Conservation (phyloP, 495 filamentous ascomycete species). For the Parmelia sp. region DNA sequence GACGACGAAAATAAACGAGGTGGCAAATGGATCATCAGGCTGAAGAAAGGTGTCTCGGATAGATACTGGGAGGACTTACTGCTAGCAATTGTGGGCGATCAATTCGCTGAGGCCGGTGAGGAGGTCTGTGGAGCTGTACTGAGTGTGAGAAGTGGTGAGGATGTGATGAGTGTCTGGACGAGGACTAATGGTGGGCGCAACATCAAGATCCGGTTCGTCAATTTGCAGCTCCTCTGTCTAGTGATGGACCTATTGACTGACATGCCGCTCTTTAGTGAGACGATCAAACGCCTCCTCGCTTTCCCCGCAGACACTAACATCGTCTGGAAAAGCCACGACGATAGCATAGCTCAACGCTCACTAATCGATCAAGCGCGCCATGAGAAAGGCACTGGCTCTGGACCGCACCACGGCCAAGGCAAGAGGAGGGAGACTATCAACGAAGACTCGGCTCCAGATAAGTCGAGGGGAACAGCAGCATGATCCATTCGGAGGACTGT, state of each 20-base stretch:
- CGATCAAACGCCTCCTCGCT: slow-evolving; percentile 77
- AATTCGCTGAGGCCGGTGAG: slow-evolving; percentile 88
- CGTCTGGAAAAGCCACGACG: slow-evolving; percentile 87
- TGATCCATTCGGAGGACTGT: slow-evolving; percentile 7
- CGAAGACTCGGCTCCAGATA: slow-evolving; percentile 43
- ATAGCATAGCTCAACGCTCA: slow-evolving; percentile 72
- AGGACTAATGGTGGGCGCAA: slow-evolving; percentile 85
- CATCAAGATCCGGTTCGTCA: slow-evolving; percentile 85
- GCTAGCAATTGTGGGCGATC: slow-evolving; percentile 85
- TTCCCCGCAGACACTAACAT: slow-evolving; percentile 86
- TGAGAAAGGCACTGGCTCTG: slow-evolving; percentile 55
- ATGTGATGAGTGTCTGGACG: slow-evolving; percentile 96
- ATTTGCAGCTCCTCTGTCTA: slow-evolving; percentile 5
- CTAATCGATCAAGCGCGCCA: slow-evolving; percentile 77
- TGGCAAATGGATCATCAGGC: slow-evolving; percentile 91
- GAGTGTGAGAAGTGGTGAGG: slow-evolving; percentile 90
- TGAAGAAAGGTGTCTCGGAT: slow-evolving; percentile 95
- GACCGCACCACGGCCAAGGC: slow-evolving; percentile 40
- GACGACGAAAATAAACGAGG: slow-evolving; percentile 94
- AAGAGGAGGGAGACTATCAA: slow-evolving; percentile 43
- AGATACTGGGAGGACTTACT: slow-evolving; percentile 97
- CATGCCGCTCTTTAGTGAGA: slow-evolving; percentile 56
- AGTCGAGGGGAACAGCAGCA: slow-evolving; percentile 34
- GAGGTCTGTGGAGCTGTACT: slow-evolving; percentile 93
- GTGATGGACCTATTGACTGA: slow-evolving; percentile 7